Evolutionary conservation across 805 yeast species (phyloP).

Genomic region (Scheffersomyces lignosus): DNA sequence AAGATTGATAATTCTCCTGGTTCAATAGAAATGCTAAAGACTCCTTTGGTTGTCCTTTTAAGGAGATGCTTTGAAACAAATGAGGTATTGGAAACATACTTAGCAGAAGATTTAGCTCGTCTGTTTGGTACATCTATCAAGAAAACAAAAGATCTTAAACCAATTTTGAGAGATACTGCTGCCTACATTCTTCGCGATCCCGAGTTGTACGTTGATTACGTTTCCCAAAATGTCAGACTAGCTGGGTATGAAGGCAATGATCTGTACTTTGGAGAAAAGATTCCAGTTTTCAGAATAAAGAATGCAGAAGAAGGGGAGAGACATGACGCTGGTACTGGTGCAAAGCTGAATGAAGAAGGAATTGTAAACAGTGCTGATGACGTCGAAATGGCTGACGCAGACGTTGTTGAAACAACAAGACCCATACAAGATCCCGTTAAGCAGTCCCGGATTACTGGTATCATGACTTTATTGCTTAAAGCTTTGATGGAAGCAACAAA

Average conservation of each 20-base stretch:
- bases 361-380: slow-evolving; percentile 18
- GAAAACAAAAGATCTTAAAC: slow-evolving; percentile 28
- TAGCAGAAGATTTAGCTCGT: slow-evolving; percentile 46
- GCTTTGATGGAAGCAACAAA: slow-evolving; percentile 57
- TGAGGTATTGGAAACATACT: slow-evolving; percentile 40
- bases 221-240: slow-evolving; percentile 43
- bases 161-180: slow-evolving; percentile 50
- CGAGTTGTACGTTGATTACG: slow-evolving; percentile 43
- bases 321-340: no score
- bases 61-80: slow-evolving; percentile 71
- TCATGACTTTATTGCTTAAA: slow-evolving; percentile 60
- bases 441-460: slow-evolving; percentile 43
- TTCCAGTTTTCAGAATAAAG: not conserved
- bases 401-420: no score
- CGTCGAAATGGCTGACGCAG: slow-evolving; percentile 29
- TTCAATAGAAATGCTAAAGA: not conserved
- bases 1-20: not conserved
- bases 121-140: slow-evolving; percentile 33
- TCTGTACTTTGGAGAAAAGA: not conserved
- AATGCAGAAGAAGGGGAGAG: no score
- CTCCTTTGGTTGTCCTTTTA: slow-evolving; percentile 49
- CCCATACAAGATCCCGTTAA: not conserved
- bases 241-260: slow-evolving; percentile 40
- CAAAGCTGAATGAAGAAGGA: no score
- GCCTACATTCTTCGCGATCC: slow-evolving; percentile 52